Conservation (phyloP, 1,139 yeast genomes). For the Candida labiduridarum region DNA sequence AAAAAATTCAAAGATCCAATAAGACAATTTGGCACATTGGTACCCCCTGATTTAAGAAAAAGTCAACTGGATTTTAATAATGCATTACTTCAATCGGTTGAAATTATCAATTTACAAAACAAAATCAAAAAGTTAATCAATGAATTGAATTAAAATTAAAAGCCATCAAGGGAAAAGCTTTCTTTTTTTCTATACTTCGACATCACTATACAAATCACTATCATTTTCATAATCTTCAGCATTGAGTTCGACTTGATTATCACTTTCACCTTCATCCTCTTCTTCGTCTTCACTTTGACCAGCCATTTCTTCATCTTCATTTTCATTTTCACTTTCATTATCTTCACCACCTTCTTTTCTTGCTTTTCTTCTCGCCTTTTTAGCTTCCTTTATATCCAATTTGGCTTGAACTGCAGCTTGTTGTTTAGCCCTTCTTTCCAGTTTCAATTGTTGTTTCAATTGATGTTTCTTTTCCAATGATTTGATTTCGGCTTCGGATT, state of each 20-base stretch:
- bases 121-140: constrained; percentile 22
- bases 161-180: too few species aligned
- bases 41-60: constrained; percentile 42
- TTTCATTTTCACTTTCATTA: constrained; percentile 27
- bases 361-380: constrained; percentile 71
- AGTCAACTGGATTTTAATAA: constrained; percentile 41
- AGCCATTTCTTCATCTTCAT: constrained; percentile 13
- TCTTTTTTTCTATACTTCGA: constrained; percentile 21
- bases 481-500: constrained; percentile 61
- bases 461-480: constrained; percentile 71
- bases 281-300: constrained; percentile 9
- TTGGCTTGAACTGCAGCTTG: constrained; percentile 77
- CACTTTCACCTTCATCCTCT: constrained; percentile 16
- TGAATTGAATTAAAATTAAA: constrained; percentile 11
- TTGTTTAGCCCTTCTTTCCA: constrained; percentile 75
- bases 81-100: constrained; percentile 31
- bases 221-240: constrained; percentile 52
- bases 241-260: constrained; percentile 32
- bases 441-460: constrained; percentile 61
- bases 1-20: constrained; percentile 37
- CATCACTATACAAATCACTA: constrained; percentile 51
- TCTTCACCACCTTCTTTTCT: constrained; percentile 51
- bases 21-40: constrained; percentile 52
- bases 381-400: constrained; percentile 71
- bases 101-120: constrained; percentile 27